Evolutionary conservation across 768 basidiomycete species (phyloP).

Genomic region (Saitozyma podzolica): DNA sequence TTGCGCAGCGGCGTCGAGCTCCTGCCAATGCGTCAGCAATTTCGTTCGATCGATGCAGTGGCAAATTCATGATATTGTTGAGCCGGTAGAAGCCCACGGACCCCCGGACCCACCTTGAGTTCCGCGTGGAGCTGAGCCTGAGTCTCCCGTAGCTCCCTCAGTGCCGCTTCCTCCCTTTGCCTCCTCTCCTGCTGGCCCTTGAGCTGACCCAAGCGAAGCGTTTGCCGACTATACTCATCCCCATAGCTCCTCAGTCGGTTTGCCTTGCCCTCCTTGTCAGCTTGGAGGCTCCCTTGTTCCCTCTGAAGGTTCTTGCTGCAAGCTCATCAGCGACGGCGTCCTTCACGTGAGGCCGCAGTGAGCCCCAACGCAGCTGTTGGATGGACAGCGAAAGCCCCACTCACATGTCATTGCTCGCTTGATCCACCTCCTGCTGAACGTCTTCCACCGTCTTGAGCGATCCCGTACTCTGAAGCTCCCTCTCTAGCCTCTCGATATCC

Average conservation of each 20-base stretch:
- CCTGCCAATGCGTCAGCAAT: slow-evolving; percentile 16
- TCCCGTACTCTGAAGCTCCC: slow-evolving; percentile 68
- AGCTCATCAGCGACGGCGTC: slow-evolving; percentile 5
- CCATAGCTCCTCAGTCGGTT: slow-evolving; percentile 24
- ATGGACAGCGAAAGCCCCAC: slow-evolving; percentile 33
- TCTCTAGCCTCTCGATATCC: slow-evolving; percentile 68
- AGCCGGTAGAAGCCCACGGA: no score
- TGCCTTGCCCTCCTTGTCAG: slow-evolving; percentile 40
- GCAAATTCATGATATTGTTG: neutral
- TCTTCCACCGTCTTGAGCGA: slow-evolving; percentile 80
- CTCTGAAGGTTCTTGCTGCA: slow-evolving; percentile 39
- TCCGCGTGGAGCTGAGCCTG: slow-evolving; percentile 29
- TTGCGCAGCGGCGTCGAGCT: slow-evolving; percentile 35
- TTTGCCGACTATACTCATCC: slow-evolving; percentile 32
- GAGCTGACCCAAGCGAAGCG: slow-evolving; percentile 34
- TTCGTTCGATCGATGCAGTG: neutral
- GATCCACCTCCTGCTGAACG: slow-evolving; percentile 74
- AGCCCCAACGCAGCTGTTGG: neutral
- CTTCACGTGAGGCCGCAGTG: neutral
- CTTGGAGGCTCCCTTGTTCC: slow-evolving; percentile 25
- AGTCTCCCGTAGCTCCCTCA: slow-evolving; percentile 37
- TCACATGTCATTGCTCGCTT: slow-evolving; percentile 67
- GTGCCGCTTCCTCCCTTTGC: slow-evolving; percentile 35
- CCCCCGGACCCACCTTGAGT: slow-evolving; percentile 26
- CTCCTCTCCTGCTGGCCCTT: slow-evolving; percentile 31